Percentiles rank a stretch among this genome's conserved stretches.
Conservation (phyloP, 2,329 filamentous ascomycete genomes). For the Stagonosporopsis rhizophila region DNA sequence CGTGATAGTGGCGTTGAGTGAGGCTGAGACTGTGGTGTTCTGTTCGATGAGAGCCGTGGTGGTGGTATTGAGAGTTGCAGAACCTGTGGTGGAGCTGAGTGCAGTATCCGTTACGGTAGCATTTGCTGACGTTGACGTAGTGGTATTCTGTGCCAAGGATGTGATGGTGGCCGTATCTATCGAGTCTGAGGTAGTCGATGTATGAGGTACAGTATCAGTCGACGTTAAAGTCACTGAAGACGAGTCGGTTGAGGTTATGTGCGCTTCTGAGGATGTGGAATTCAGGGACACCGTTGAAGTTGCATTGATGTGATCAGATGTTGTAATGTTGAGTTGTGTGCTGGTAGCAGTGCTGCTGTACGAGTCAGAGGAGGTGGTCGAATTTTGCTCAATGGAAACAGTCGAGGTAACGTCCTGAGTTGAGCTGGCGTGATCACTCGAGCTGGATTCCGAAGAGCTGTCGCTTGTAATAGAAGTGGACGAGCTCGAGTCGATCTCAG, state of each 20-base stretch:
- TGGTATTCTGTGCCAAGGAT: not conserved
- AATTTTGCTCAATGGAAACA: not conserved
- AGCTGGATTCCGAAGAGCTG: not conserved
- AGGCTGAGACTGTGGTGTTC: not conserved
- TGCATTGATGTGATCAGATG: not conserved
- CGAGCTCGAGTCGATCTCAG: not conserved
- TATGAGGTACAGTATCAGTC: not conserved
- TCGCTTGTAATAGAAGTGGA: not conserved
- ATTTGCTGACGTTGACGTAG: not conserved
- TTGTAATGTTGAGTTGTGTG: not conserved
- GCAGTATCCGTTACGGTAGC: not conserved
- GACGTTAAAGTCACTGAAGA: not conserved
- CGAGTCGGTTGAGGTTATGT: not conserved
- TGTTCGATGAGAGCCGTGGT: not conserved
- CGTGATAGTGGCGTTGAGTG: not conserved
- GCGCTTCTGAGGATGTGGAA: not conserved
- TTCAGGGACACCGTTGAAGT: not conserved
- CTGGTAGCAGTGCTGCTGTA: not conserved
- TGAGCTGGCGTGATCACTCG: not conserved
- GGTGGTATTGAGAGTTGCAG: not conserved
- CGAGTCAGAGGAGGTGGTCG: not conserved
- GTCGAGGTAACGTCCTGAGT: not conserved
- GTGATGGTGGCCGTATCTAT: not conserved
- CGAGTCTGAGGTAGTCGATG: not conserved
- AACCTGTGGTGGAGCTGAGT: not conserved